Evolutionary conservation across 306 rosid genomes (phyloP).

Genomic region (Cicer judaicum): DNA sequence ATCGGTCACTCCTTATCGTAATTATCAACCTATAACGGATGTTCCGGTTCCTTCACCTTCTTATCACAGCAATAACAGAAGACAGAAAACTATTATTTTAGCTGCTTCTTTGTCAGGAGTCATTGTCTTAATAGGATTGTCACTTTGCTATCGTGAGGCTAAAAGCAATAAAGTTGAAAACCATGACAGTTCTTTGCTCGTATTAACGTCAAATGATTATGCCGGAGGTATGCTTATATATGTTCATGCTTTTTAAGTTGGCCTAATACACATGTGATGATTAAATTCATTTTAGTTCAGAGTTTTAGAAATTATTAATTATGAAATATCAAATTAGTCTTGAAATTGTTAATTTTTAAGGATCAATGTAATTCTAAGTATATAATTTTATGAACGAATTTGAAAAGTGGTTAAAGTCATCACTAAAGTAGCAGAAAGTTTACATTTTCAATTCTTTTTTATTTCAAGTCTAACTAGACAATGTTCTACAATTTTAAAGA

Average conservation of each 20-base stretch:
- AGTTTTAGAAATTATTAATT: too few relatives aligned
- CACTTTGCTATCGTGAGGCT: slow-evolving; percentile 52
- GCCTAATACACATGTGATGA: neutral
- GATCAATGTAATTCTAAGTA: too few relatives aligned
- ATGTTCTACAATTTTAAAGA: too few relatives aligned
- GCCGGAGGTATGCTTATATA: slow-evolving; percentile 56
- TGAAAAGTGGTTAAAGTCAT: too few relatives aligned
- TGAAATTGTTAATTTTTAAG: too few relatives aligned
- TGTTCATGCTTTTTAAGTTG: slow-evolving; percentile 24
- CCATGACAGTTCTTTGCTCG: slow-evolving; percentile 59
- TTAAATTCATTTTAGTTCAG: too few relatives aligned
- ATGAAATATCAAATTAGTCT: too few relatives aligned
- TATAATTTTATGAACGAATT: too few relatives aligned
- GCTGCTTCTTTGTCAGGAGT: slow-evolving; percentile 45
- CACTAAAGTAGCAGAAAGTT: too few relatives aligned
- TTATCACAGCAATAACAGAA: neutral
- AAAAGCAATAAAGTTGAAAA: slow-evolving; percentile 40
- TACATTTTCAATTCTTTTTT: too few relatives aligned
- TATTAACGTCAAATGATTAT: slow-evolving; percentile 52
- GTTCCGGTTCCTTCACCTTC: slow-evolving; percentile 30
- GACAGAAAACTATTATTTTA: neutral
- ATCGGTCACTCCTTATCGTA: neutral
- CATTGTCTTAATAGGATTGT: slow-evolving; percentile 41
- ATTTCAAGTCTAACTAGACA: too few relatives aligned
- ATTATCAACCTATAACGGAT: neutral